Evolutionary conservation across 1,284 basidiomycete genomes (phyloP), one percentile per base, ranked within the genome.

Genomic region (Rhodotorula sp.): DNA sequence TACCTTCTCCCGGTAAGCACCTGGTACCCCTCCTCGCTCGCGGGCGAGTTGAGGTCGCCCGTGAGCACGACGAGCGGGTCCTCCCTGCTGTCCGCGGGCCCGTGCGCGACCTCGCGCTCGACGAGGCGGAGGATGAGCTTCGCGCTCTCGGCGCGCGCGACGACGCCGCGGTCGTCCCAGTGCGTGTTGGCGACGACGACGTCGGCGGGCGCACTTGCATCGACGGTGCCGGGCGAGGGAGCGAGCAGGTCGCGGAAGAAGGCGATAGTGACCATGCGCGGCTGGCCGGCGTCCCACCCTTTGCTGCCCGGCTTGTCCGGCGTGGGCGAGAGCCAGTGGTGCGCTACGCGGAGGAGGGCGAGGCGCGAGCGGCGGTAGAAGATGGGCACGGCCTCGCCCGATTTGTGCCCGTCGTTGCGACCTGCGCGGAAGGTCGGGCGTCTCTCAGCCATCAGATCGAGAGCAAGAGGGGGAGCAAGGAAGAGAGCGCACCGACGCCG

Each of bases 21-120:
- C 42, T 74, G 70, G 60, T 79, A 79, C 14, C 74, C 77, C 45
- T 55, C 53, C 54, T 79, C 78, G 45, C 72, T 57, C 1, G 64
- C 66, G 0, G 72, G 70, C n/a, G 77, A 76, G 58, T 79, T 78
- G n/a, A 78, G 44, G 49, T 78, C 78, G 0, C 78, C 78, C 19
- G 74, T 64, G n/a, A 78, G 50, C 2, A 78, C 60, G 0, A 78
- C 63, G 16, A 75, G 68, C 21, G 66, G 66, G 25, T 61, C 65
- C 23, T 5, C 41, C 17, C 41, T 44, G 16, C 41, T 48, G 4
- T n/a, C 25, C 16, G 14, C 21, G 1, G 17, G 16, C 7, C 23
- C 59, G 0, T 23, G 44, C 5, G 10, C 14, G 42, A 62, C 42
- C n/a, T 72, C 59, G 13, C 54, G 19, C 27, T 34, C 48, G 34